Evolutionary conservation across 2,329 filamentous ascomycete species (phyloP).

Genomic region (Metarhizium album): DNA sequence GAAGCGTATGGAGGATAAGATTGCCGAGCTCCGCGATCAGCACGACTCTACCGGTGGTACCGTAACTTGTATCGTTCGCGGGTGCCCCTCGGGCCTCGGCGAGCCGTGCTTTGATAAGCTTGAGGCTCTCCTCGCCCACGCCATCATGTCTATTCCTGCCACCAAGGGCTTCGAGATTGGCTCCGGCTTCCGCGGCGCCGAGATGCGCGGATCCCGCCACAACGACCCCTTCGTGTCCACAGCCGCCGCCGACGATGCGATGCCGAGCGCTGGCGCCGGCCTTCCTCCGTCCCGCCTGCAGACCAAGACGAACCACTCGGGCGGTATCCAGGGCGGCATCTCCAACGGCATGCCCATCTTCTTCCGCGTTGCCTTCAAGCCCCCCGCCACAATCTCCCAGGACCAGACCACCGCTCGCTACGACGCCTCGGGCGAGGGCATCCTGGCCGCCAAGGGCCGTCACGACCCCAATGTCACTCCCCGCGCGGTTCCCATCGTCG

Average conservation of each 20-base stretch:
- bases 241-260: conserved; percentile 33
- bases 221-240: conserved; percentile 55
- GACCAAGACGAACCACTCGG: conserved; percentile 90
- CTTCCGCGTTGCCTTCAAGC: conserved; percentile 93
- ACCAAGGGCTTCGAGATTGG: conserved; percentile 95
- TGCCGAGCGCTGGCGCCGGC: conserved; percentile 31
- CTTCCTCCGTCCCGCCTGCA: conserved; percentile 52
- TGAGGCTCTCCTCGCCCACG: conserved; percentile 82
- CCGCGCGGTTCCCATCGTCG: conserved; percentile 76
- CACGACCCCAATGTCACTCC: conserved; percentile 93
- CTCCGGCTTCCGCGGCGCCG: conserved; percentile 79
- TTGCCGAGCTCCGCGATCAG: conserved; percentile 66
- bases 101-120: conserved; percentile 96
- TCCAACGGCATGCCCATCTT: conserved; percentile 89
- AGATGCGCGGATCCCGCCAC: conserved; percentile 79
- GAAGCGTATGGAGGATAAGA: conserved; percentile 67
- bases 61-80: conserved; percentile 86
- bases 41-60: conserved; percentile 90
- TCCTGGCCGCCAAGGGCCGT: conserved; percentile 81
- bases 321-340: conserved; percentile 92
- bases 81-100: conserved; percentile 74
- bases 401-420: conserved; percentile 78
- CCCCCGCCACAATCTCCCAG: conserved; percentile 84
- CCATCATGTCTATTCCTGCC: conserved; percentile 90
- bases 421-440: conserved; percentile 56